Evolutionary conservation across 257 asterid genomes (phyloP).

Genomic region (Marsdenia floribunda): DNA sequence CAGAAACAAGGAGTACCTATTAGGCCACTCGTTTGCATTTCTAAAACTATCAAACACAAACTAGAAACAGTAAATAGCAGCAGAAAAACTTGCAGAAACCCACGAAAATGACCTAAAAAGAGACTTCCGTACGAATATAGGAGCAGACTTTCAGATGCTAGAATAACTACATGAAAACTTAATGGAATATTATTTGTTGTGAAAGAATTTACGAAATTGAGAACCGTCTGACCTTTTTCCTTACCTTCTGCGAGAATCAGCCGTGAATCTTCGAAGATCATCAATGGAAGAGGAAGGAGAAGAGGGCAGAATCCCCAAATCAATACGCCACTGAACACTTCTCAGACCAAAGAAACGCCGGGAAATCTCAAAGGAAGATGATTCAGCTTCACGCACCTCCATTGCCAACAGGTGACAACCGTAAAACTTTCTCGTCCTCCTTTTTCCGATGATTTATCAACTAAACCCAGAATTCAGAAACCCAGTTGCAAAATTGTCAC

Average conservation of each 20-base stretch:
- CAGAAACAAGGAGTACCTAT: too few species aligned
- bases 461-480: constrained; percentile 4
- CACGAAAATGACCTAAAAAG: not conserved
- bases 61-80: not conserved
- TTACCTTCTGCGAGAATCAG: constrained; percentile 91
- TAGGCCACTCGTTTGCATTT: not conserved
- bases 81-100: not conserved
- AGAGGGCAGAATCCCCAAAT: constrained; percentile 87
- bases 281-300: constrained; percentile 58
- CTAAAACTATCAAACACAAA: not conserved
- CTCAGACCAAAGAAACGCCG: constrained; percentile 58
- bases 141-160: not conserved
- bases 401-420: constrained; percentile 8
- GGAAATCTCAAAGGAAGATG: constrained; percentile 26
- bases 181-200: not conserved
- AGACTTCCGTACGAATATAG: not conserved
- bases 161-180: not conserved
- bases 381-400: constrained; percentile 28
- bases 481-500: constrained; percentile 8
- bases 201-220: not conserved
- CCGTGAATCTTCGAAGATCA: constrained; percentile 83
- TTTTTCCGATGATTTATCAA: not conserved
- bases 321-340: constrained; percentile 92
- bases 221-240: not conserved
- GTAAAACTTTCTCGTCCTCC: not conserved